These are phyloP conservation scores for Cladosporium sp. DNA, from an alignment of 2,329 filamentous ascomycete species.

Conservation along the genomic window DNA sequence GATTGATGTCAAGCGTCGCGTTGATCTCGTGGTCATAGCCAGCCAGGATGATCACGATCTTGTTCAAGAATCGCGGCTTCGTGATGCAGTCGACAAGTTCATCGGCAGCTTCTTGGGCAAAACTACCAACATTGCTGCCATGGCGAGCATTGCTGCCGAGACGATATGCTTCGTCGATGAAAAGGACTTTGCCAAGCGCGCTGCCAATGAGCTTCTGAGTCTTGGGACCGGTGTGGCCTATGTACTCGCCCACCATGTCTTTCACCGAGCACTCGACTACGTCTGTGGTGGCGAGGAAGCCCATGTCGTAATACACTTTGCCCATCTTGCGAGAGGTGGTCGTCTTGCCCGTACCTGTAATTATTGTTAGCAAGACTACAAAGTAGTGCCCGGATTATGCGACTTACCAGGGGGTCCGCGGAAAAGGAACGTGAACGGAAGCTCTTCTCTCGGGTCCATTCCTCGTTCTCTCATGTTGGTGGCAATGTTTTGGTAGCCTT, in stretches of 20 bases:
- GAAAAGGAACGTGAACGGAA: conserved; percentile 71
- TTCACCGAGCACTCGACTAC: conserved; percentile 68
- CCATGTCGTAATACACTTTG: conserved; percentile 73
- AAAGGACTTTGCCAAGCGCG: conserved; percentile 65
- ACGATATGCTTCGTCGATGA: conserved; percentile 73
- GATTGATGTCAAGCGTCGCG: conserved; percentile 60
- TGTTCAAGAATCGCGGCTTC: conserved; percentile 58
- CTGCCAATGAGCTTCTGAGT: conserved; percentile 61
- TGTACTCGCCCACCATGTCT: conserved; percentile 67
- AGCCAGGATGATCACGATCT: conserved; percentile 67
- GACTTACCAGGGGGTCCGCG: conserved; percentile 61
- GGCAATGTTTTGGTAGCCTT: conserved; percentile 56
- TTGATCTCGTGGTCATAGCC: conserved; percentile 70
- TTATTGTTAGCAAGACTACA: conserved; percentile 18
- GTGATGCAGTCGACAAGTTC: conserved; percentile 56
- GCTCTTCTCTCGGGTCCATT: conserved; percentile 57
- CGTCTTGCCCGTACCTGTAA: conserved; percentile 67
- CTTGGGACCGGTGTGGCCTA: conserved; percentile 71
- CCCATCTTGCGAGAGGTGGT: conserved; percentile 73
- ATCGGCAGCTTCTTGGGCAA: conserved; percentile 58
- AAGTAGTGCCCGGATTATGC: not conserved
- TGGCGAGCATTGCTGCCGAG: conserved; percentile 53
- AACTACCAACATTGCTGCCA: too few species aligned
- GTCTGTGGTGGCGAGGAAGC: conserved; percentile 60
- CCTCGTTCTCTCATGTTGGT: conserved; percentile 52